A percentile compares a stretch with the other conserved stretches of the same genome.
Conservation (phyloP, 2,329 filamentous ascomycete species). For the Mycosphaerella sp. region DNA sequence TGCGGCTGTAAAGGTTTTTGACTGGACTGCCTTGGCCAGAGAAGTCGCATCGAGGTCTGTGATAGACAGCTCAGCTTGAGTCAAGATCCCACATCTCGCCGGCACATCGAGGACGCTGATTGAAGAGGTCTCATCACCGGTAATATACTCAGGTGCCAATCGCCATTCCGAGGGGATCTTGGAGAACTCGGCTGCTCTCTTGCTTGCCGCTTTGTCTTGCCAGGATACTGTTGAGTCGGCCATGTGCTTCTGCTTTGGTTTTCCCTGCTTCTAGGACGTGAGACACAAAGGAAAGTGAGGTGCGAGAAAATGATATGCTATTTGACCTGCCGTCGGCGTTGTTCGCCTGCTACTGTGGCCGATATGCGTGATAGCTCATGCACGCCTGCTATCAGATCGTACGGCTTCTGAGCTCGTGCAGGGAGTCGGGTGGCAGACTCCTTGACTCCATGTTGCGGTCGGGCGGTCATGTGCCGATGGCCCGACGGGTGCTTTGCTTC, state of each 20-base stretch:
- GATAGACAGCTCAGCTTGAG: conserved; percentile 46
- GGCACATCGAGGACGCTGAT: conserved; percentile 46
- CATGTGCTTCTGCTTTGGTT: background rate
- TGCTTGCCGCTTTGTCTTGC: conserved; percentile 11
- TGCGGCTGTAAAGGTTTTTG: conserved; percentile 17
- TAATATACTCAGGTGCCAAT: conserved; percentile 15
- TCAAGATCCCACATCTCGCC: conserved; percentile 48
- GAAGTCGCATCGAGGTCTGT: conserved; percentile 50
- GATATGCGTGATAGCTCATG: background rate
- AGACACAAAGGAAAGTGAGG: background rate
- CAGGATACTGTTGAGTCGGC: background rate
- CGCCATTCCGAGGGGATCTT: conserved; percentile 16
- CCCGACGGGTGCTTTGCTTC: too few relatives aligned
- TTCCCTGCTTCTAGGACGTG: background rate
- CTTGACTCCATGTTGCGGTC: too few relatives aligned
- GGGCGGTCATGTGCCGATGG: background rate
- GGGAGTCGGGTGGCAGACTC: too few relatives aligned
- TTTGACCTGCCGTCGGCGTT: background rate
- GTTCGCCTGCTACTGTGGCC: background rate
- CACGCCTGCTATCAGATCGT: background rate
- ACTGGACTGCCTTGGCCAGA: conserved; percentile 35
- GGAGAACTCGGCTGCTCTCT: conserved; percentile 11
- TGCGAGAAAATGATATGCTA: background rate
- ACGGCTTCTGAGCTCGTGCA: background rate
- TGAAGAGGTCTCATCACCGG: conserved; percentile 15